Percentiles rank a stretch among this genome's conserved stretches.
Conservation (phyloP, 148 eudicot species). For the Fagopyrum tataricum region DNA sequence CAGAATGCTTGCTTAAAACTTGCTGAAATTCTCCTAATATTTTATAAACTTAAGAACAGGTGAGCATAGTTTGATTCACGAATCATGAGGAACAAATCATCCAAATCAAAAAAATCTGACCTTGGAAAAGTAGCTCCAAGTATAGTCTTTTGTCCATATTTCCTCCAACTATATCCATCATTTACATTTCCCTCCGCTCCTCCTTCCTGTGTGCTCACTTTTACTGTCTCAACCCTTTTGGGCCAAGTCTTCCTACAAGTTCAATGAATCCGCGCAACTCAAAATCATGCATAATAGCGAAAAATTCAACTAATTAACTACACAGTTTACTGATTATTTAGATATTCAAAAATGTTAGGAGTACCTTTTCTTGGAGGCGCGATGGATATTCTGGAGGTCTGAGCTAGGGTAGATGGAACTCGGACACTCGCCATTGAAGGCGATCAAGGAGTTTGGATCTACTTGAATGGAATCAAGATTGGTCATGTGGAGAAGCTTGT, state of each 20-base stretch:
- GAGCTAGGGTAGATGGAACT: background rate
- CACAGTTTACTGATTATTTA: too few species aligned
- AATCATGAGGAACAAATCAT: background rate
- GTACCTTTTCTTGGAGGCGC: constrained; percentile 46
- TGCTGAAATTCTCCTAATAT: too few species aligned
- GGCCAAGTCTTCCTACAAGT: constrained; percentile 46
- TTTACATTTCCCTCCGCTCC: constrained; percentile 34
- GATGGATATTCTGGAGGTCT: background rate
- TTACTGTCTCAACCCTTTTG: constrained; percentile 42
- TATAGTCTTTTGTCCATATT: constrained; percentile 86
- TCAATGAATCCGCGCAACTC: too few species aligned
- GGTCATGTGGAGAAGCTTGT: constrained; percentile 3
- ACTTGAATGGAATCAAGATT: background rate
- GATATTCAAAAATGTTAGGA: too few species aligned
- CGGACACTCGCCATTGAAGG: background rate
- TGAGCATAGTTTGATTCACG: too few species aligned
- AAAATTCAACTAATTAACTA: too few species aligned
- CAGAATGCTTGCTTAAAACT: too few species aligned
- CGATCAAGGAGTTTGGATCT: background rate
- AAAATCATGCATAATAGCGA: too few species aligned
- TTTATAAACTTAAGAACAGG: too few species aligned
- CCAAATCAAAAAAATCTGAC: constrained; percentile 27
- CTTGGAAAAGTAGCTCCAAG: constrained; percentile 66
- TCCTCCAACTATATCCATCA: constrained; percentile 80
- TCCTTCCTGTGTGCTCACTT: constrained; percentile 20